Evolutionary conservation across 257 asterid genomes (phyloP).

Genomic region (Catharanthus roseus): DNA sequence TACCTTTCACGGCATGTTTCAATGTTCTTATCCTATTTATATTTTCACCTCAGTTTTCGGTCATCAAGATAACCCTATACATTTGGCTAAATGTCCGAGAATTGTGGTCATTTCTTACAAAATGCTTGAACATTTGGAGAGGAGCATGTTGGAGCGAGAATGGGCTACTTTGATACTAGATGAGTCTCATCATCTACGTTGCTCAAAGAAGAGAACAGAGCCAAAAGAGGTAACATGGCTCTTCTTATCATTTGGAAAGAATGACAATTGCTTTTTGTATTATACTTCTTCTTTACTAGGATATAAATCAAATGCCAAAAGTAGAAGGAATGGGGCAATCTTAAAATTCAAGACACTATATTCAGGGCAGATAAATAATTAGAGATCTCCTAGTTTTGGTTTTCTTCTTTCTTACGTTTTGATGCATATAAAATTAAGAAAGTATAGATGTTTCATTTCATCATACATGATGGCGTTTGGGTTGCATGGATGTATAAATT

Average conservation of each 20-base stretch:
- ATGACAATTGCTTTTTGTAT: background rate
- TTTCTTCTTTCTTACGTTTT: background rate
- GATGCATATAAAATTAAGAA: background rate
- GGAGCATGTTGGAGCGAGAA: conserved; percentile 66
- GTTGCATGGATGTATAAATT: background rate
- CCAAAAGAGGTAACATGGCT: conserved; percentile 57
- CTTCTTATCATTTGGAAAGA: background rate
- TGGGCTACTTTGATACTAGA: conserved; percentile 86
- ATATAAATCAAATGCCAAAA: background rate
- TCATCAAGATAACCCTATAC: conserved; percentile 71
- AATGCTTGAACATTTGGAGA: conserved; percentile 80
- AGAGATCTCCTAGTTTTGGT: background rate
- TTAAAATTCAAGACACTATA: background rate
- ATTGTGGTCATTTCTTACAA: conserved; percentile 77
- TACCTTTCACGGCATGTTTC: background rate
- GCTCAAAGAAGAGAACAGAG: conserved; percentile 63
- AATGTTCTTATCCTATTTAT: conserved; percentile 2
- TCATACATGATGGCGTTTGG: too few relatives aligned
- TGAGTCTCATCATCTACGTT: conserved; percentile 86
- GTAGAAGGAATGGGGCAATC: background rate
- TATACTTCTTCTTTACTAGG: background rate
- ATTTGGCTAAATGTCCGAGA: conserved; percentile 62
- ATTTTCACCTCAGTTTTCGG: conserved; percentile 60
- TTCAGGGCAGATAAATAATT: background rate
- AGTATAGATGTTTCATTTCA: background rate